Percentiles rank a stretch among this genome's conserved stretches.
phyloP scores from a whole-genome alignment of 352 stramenopile genomes.

The Phytophthora vignae region DNA sequence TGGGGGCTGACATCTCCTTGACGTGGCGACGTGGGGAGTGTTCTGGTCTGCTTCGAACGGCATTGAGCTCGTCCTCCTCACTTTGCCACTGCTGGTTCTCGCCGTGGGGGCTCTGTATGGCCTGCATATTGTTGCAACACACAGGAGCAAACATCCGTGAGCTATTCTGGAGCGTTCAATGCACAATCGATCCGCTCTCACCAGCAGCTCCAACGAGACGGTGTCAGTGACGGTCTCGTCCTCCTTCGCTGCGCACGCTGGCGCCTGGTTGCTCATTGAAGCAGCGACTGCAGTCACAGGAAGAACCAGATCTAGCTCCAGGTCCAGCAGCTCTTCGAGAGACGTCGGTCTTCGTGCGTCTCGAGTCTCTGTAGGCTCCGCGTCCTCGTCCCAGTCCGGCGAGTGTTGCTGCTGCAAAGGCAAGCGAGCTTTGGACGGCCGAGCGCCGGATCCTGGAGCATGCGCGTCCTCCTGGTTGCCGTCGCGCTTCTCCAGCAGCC shows the following conservation, averaged over 20 bases:
- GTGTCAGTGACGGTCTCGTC: conserved; percentile 18
- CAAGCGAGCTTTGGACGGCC: conserved; percentile 16
- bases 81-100: conserved; percentile 59
- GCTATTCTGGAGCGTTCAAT: neutral
- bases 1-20: conserved; percentile 3
- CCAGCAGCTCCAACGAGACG: conserved; percentile 71
- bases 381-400: conserved; percentile 15
- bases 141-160: conserved; percentile 2
- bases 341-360: conserved; percentile 28
- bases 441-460: neutral
- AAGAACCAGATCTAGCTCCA: conserved; percentile 55
- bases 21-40: conserved; percentile 25
- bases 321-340: conserved; percentile 55
- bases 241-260: neutral
- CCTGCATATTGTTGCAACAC: conserved; percentile 35
- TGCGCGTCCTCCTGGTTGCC: conserved; percentile 46
- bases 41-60: conserved; percentile 21
- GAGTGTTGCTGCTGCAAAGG: conserved; percentile 29
- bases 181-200: conserved; percentile 18
- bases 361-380: neutral
- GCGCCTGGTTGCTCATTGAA: conserved; percentile 40
- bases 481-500: conserved; percentile 11
- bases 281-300: conserved; percentile 14
- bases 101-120: conserved; percentile 76
- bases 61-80: conserved; percentile 24